Base-by-base conservation (phyloP, 345 rosid species). In the Turnera subulata region DNA sequence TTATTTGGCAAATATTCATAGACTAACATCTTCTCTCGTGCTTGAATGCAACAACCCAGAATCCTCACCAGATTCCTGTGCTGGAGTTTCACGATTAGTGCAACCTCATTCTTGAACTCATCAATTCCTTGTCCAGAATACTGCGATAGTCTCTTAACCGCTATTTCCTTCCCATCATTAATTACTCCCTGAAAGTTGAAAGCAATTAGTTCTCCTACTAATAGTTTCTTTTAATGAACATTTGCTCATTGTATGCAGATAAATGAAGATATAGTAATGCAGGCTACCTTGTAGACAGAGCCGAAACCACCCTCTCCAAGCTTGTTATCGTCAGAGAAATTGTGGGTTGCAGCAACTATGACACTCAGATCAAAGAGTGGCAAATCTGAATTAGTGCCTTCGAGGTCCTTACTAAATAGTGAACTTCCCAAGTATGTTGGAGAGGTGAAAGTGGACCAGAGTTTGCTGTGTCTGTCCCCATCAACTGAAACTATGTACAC, bases 301-400 rank as follows among this genome's bases (percentile, higher is more conserved):
- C 95, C 95, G 29, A 86, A 86, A 8, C 95, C 90, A 57, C 90
- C 90, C 60, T 78, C 69, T 59, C 95, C 90, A 40, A 86, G 95
- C 67, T 80, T 84, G 60, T 78, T 78, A 25, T 55, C 67, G 15
- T 47, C 7, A 42, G 78, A 76, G 62, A 86, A 86, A 56, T 77
- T 73, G 43, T 75, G 18, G 2, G 95, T 86, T 0, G 88, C 90
- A 26, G 62, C 61, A 51, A 71, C 79, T 18, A 84, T 76, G 6
- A 58, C 53, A 71, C 69, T 64, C 0, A 82, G 53, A 68, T 75
- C 78, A 56, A 83, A 85, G 26, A 69, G 58, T 38, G 86, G 80
- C 38, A 85, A 56, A 62, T 82, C 84, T 11, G 76, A 47, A 51
- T 70, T 65, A 59, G 53, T 51, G 18, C 63, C 67, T 33, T 76